Evolutionary conservation across 73 alveolate species (phyloP), one percentile per base, ranked within the genome.

Genomic region (Paramecium tetraurelia): DNA sequence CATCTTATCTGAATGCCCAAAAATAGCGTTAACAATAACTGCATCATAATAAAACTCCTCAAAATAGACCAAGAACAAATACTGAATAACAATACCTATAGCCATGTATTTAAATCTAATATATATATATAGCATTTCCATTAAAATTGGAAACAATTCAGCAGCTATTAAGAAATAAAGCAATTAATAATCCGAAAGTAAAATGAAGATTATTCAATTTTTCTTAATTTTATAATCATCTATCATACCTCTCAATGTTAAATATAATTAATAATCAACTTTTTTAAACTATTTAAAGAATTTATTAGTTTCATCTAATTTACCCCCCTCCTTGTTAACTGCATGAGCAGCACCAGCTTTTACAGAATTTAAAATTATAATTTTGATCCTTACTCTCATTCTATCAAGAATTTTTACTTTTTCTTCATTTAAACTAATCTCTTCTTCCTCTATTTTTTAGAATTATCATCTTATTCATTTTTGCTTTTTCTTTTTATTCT

Each of bases 321-420:
- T n/a, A n/a, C n/a, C n/a, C n/a, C n/a, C n/a, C n/a, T n/a, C n/a
- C n/a, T n/a, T n/a, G n/a, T n/a, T n/a, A n/a, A 94, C 98, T 90
- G 93, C 94, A 35, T 75, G 57, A 40, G 71, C 80, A 84, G 85
- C 85, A 95, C 93, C 92, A 69, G 93, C 93, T 86, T 85, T 95
- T 36, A 93, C 92, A 46, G 97, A 77, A 85, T 77, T 95, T 86
- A 93, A 92, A n/a, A n/a, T n/a, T n/a, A n/a, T n/a, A n/a, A n/a
- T n/a, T n/a, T n/a, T n/a, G n/a, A n/a, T n/a, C n/a, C n/a, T n/a
- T n/a, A n/a, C n/a, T n/a, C 92, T 89, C 92, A 86, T 93, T 86
- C 75, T 85, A 70, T 86, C 95, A 88, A 93, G 96, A 68, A 83
- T 76, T 76, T 84, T 92, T 58, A 72, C 85, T 72, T 93, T 85